phyloP scores from a whole-genome alignment of 805 yeast species.

The Teunomyces cretensis region DNA sequence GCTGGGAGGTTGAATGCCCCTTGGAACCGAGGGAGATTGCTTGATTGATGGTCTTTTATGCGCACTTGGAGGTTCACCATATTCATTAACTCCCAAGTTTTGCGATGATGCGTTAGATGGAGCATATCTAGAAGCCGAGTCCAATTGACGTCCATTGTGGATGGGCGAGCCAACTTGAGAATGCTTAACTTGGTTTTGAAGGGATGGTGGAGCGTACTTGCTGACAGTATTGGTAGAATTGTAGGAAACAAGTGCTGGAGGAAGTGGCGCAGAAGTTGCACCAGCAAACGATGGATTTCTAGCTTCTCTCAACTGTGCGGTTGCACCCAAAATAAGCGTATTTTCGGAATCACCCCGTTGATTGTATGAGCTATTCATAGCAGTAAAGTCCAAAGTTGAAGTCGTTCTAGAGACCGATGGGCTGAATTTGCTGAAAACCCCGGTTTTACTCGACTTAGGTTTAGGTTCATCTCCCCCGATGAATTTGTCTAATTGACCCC shows the following conservation, averaged over 20 bases:
- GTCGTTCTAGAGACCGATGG: slow-evolving; percentile 64
- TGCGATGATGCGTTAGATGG: slow-evolving; percentile 23
- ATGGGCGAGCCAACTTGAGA: slow-evolving; percentile 1
- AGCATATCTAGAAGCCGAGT: slow-evolving; percentile 15
- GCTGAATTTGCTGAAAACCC: slow-evolving; percentile 69
- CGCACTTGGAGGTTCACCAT: slow-evolving; percentile 6
- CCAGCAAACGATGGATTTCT: slow-evolving; percentile 1
- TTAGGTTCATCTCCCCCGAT: slow-evolving; percentile 74
- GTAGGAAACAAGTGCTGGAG: slow-evolving; percentile 6
- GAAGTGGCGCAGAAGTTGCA: not conserved
- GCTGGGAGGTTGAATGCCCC: not conserved
- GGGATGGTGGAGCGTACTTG: slow-evolving; percentile 7
- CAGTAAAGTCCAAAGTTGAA: slow-evolving; percentile 37
- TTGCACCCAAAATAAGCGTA: slow-evolving; percentile 4
- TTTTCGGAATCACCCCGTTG: slow-evolving; percentile 6
- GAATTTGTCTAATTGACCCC: slow-evolving; percentile 88
- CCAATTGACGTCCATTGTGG: not conserved
- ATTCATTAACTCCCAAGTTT: slow-evolving; percentile 9
- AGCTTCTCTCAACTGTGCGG: slow-evolving; percentile 10
- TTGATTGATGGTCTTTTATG: slow-evolving; percentile 7
- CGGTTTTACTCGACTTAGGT: slow-evolving; percentile 40
- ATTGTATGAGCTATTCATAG: slow-evolving; percentile 9
- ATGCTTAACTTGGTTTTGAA: slow-evolving; percentile 1
- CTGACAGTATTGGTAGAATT: slow-evolving; percentile 5
- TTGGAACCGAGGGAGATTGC: slow-evolving; percentile 3